Evolutionary conservation across 306 rosid genomes (phyloP).

Genomic region (Castanea mollissima): DNA sequence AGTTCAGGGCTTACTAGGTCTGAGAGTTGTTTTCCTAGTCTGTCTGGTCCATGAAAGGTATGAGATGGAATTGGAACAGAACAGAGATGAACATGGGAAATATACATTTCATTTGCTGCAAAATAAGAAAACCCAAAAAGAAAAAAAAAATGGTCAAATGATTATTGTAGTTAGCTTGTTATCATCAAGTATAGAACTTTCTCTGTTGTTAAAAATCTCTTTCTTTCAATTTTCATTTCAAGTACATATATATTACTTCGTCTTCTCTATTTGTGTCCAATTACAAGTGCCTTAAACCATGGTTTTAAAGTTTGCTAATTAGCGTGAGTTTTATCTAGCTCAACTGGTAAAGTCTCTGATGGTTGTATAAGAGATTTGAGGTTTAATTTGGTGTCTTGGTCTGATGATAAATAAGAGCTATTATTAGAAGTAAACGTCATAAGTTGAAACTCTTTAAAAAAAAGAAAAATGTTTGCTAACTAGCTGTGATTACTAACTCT

Average conservation of each 20-base stretch:
- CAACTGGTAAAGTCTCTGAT: no score
- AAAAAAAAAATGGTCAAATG: conserved; percentile 15
- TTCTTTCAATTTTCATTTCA: conserved; percentile 22
- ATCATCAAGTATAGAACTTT: conserved; percentile 33
- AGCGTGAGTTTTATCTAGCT: no score
- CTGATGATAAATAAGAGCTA: no score
- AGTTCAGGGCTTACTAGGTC: conserved; percentile 54
- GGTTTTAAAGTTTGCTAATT: neutral
- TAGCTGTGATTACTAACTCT: neutral
- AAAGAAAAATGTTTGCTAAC: neutral
- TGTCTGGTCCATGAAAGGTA: conserved; percentile 49
- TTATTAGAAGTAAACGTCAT: no score
- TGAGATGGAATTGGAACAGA: conserved; percentile 10
- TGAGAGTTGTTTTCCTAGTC: conserved; percentile 68
- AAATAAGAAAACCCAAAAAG: conserved; percentile 24
- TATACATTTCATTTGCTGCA: conserved; percentile 27
- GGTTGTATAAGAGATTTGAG: no score
- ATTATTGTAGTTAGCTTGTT: conserved; percentile 28
- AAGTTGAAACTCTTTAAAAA: no score
- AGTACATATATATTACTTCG: neutral
- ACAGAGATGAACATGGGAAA: conserved; percentile 11
- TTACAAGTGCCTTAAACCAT: neutral
- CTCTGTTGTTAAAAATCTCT: conserved; percentile 28
- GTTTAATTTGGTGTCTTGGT: no score
- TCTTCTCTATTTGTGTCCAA: conserved; percentile 5